Evolutionary conservation across 2,329 filamentous ascomycete genomes (phyloP), one percentile per base, ranked within the genome.

Genomic region (Didymella keratinophila): DNA sequence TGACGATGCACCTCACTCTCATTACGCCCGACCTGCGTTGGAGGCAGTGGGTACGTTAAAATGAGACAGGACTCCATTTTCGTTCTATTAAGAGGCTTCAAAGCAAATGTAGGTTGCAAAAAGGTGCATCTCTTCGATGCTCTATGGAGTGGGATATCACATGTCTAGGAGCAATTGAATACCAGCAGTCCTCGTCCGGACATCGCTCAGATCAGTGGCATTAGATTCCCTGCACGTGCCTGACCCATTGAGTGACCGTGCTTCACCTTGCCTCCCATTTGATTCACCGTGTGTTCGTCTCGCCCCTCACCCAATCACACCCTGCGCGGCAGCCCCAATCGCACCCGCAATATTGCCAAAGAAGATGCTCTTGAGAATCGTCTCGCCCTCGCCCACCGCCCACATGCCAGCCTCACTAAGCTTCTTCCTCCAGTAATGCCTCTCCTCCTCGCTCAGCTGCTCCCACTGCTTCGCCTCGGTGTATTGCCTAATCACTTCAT

Each of bases 341-440:
- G 50, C 82, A 2, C 85, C 89, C 1, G 85, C 89, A 63, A 91
- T 81, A 77, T 92, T 85, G 20, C 87, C 86, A 77, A 96, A 96
- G 62, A 96, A 79, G 30, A 96, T 85, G 2, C 91, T 90, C 77
- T 88, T 87, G 66, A 96, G 84, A 28, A 95, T 85, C 10, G 82
- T 83, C 79, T 94, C 91, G 2, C 91, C 90, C 81, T 94, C 90
- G 36, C 86, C 83, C 71, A 89, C 87, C n/a, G 86, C 85, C 92
- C 91, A 96, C 63, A 92, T 86, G 0, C 92, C 92, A 0, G 90
- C 88, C 53, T 88, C 82, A 54, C 81, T 81, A 34, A 96, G 81
- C 71, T 83, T 85, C 65, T 84, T 77, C 78, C 87, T 92, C 92
- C 92, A 96, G 18, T 81, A 79, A 50, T 81, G 78, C 73, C 86